Base-by-base conservation (phyloP, 345 rosid genomes). In the Heritiera littoralis region DNA sequence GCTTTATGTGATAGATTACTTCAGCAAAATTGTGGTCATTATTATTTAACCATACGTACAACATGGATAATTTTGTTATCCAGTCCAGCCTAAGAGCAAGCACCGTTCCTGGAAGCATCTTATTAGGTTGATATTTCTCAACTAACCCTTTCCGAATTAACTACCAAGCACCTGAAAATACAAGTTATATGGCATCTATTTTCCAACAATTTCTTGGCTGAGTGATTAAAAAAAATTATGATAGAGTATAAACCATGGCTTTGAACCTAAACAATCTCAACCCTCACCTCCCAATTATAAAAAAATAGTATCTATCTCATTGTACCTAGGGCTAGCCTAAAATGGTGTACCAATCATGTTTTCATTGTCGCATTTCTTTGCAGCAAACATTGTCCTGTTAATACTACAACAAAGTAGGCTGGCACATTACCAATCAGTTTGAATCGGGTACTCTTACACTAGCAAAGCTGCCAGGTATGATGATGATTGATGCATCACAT, bases 341-440 rank as follows among this genome's bases (percentile, higher is more conserved):
- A 3, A 40, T 40, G 43, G 43, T 40, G 43, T 5, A 40, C 43
- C 6, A 40, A 40, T 40, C 43, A 0, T 40, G 43, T 40, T 40
- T 5, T 40, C 43, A 40, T 5, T 40, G 43, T 40, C 43, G 43
- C 43, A 3, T 40, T 40, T 40, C 43, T 40, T 40, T 40, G 43
- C 0, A 40, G 4, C 43, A 40, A 40, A 2, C 6, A 40, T 40
- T 3, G 43, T 40, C 6, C 2, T 40, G 43, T 40, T 2, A 1
- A 40, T 40, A 64, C 20, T 60, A 10, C 95, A 85, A 35, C 45
- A 35, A 2, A 45, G 52, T 43, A 9, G 30, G 52, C 72, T 67
- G 54, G 35, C 72, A 43, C 72, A 67, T 43, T 2, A 43, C 4
- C 9, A 41, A 45, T 3, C 30, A 41, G 30, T 43, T 41, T 0